These are phyloP conservation scores for Candida hungchunana DNA, from an alignment of 805 yeast genomes.

Conservation along the genomic window DNA sequence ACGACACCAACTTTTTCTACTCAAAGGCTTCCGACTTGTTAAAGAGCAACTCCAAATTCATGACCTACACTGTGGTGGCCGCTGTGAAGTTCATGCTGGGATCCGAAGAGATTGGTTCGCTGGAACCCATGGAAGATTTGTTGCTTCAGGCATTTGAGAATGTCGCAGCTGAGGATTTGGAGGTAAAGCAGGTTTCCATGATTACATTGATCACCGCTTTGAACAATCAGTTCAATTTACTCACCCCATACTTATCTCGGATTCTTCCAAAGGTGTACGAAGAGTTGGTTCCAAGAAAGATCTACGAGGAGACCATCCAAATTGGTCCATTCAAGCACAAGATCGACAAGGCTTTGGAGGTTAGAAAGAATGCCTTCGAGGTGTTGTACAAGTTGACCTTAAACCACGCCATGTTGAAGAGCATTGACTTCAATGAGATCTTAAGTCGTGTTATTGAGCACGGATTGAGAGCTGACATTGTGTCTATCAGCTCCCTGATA, in stretches of 20 bases:
- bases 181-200: conserved; percentile 56
- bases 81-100: conserved; percentile 35
- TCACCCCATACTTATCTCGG: conserved; percentile 41
- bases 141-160: conserved; percentile 21
- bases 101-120: conserved; percentile 25
- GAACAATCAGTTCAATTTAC: conserved; percentile 47
- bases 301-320: conserved; percentile 59
- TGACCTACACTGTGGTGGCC: conserved; percentile 29
- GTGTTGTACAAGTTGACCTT: conserved; percentile 49
- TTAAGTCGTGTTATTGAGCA: conserved; percentile 31
- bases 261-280: conserved; percentile 48
- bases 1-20: conserved; percentile 28
- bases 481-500: conserved; percentile 25
- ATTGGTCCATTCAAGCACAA: conserved; percentile 88
- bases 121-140: conserved; percentile 22
- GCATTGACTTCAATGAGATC: conserved; percentile 32
- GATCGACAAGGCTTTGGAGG: conserved; percentile 72
- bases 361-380: conserved; percentile 70
- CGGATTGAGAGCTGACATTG: conserved; percentile 36
- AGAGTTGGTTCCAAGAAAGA: conserved; percentile 52
- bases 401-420: conserved; percentile 20
- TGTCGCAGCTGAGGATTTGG: conserved; percentile 38
- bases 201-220: conserved; percentile 56
- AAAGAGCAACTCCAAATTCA: conserved; percentile 18
- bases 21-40: conserved; percentile 22